phyloP scores from a whole-genome alignment of 2,329 filamentous ascomycete genomes.

The Apiospora rasikravindrae region DNA sequence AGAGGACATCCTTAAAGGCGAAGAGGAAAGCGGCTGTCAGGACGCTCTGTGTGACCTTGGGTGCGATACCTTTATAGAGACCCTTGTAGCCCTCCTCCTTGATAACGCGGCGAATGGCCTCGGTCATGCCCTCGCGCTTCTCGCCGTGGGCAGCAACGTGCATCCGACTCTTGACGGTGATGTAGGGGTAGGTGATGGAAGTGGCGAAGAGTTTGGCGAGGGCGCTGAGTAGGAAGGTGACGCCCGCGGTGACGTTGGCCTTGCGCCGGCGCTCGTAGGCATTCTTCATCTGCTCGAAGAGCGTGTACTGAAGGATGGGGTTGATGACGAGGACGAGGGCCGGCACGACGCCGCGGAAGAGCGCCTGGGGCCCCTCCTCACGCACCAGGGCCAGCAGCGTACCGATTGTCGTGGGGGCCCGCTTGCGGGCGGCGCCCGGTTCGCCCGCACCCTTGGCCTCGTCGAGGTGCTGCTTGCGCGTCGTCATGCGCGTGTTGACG shows the following conservation, averaged over 20 bases:
- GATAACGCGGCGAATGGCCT: conserved; percentile 79
- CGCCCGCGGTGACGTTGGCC: conserved; percentile 77
- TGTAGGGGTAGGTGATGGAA: conserved; percentile 94
- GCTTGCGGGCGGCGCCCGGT: conserved; percentile 42
- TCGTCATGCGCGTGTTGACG: conserved; percentile 97
- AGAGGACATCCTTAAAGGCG: conserved; percentile 96
- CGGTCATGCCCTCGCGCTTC: conserved; percentile 81
- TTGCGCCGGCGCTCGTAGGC: conserved; percentile 68
- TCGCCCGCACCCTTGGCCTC: conserved; percentile 45
- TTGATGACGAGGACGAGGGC: conserved; percentile 96
- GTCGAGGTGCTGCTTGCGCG: conserved; percentile 66
- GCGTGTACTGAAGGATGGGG: conserved; percentile 96
- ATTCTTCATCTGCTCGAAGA: conserved; percentile 99
- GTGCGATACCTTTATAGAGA: conserved; percentile 92
- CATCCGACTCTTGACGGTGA: conserved; percentile 98
- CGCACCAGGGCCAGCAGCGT: conserved; percentile 81
- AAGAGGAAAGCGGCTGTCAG: conserved; percentile 96
- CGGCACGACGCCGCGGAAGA: conserved; percentile 92
- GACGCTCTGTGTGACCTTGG: conserved; percentile 96
- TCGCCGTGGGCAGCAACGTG: conserved; percentile 82
- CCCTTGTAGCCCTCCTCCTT: conserved; percentile 89
- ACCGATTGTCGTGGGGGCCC: conserved; percentile 74
- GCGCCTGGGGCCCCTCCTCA: conserved; percentile 81
- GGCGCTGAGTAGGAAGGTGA: conserved; percentile 91
- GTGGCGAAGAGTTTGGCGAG: conserved; percentile 95